A percentile compares a stretch with the other conserved stretches of the same genome.
phyloP scores from a whole-genome alignment of 2,329 filamentous ascomycete genomes.

The Zasmidium angulare region DNA sequence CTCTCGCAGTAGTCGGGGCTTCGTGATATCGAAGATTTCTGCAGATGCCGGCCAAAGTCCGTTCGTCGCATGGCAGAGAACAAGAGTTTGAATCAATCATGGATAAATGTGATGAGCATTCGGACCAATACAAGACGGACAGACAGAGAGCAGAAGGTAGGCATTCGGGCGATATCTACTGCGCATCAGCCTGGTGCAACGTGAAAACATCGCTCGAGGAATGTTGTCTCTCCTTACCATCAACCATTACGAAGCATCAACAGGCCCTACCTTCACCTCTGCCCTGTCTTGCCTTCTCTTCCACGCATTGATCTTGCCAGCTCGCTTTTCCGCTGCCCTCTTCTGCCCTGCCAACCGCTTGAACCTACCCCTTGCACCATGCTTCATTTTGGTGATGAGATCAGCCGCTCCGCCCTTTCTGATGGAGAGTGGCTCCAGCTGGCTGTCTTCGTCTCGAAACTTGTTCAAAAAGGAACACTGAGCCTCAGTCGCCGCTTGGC shows the following conservation, averaged over 20 bases:
- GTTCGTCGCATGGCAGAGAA: too few relatives aligned
- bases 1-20: too few relatives aligned
- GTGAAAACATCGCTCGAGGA: too few relatives aligned
- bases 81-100: too few relatives aligned
- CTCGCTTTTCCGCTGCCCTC: conserved; percentile 35
- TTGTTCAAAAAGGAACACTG: conserved; percentile 72
- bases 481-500: conserved; percentile 56
- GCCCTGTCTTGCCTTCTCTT: conserved; percentile 41
- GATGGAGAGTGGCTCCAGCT: conserved; percentile 57
- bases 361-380: conserved; percentile 72
- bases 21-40: too few relatives aligned
- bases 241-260: neutral
- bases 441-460: conserved; percentile 55
- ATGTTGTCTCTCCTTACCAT: too few relatives aligned
- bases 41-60: too few relatives aligned
- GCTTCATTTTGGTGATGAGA: conserved; percentile 89
- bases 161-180: too few relatives aligned
- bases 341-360: conserved; percentile 30
- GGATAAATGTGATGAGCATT: too few relatives aligned
- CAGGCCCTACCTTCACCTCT: conserved; percentile 51
- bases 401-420: conserved; percentile 81
- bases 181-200: too few relatives aligned
- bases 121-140: too few relatives aligned
- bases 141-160: too few relatives aligned
- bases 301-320: conserved; percentile 51